Evolutionary conservation across 345 rosid genomes (phyloP), one percentile per base, ranked within the genome.

Genomic region (Corymbia maculata): DNA sequence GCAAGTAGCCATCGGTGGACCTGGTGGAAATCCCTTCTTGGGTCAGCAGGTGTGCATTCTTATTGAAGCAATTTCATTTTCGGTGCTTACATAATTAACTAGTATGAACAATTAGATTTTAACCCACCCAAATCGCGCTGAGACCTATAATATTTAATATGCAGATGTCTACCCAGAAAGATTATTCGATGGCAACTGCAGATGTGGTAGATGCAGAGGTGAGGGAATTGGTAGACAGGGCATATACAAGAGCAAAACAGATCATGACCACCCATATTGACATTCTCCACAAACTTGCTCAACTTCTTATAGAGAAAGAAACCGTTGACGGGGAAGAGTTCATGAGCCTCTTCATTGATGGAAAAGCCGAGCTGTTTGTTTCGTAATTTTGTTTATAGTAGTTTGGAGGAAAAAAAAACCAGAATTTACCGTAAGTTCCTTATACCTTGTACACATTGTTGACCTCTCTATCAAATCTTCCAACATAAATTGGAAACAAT

Each of bases 241-340:
- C 98, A 4, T 97, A 97, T 64, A 4, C 90, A 47, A 93, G 98
- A 88, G 99, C 99, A 5, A 96, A 84, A 82, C 86, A 95, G 92
- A 95, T 97, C 89, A 88, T 96, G 85, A 93, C 94, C 50, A 96
- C 96, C 85, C 98, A 97, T 80, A 89, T 94, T 51, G 96, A 89
- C 93, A 96, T 97, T 87, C 92, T 97, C 16, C 99, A 97, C 92
- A 93, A 95, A 92, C 97, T 96, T 47, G 99, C 99, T 13, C 95
- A 95, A 84, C 99, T 97, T 75, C 92, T 97, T 44, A 94, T 96
- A 19, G 99, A 96, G 94, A 97, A 97, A 90, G 99, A 96, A 93
- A 95, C 98, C 16, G 98, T 97, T 13, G 99, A 98, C 52, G 99
- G 99, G 22, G 99, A 98, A 92, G 99, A 98, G 94, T 98, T 98